Conservation (phyloP, 108 stramenopile species). For the Skeletonema marinoi region DNA sequence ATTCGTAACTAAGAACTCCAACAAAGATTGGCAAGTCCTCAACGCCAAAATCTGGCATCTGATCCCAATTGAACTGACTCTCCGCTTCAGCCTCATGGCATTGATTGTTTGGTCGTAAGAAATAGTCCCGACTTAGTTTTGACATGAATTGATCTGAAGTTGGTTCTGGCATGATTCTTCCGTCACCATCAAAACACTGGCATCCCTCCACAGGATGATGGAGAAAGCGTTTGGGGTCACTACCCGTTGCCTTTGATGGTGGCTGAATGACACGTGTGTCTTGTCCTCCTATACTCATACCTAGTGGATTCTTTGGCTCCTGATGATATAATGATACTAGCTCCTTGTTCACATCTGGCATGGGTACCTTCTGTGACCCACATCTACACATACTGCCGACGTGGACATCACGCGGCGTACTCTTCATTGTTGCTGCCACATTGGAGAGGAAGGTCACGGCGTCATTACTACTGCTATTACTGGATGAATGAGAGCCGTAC, state of each 20-base stretch:
- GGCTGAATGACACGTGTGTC: neutral
- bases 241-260: slow-evolving; percentile 2
- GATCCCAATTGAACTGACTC: neutral
- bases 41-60: slow-evolving; percentile 14
- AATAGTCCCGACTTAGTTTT: neutral
- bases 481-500: too few relatives aligned
- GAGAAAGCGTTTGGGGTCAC: neutral
- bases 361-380: too few relatives aligned
- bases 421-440: too few relatives aligned
- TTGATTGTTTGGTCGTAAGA: neutral
- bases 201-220: slow-evolving; percentile 2
- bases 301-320: too few relatives aligned
- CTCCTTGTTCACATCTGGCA: neutral
- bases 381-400: slow-evolving; percentile 6
- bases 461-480: too few relatives aligned
- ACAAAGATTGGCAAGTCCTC: slow-evolving; percentile 4
- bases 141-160: neutral
- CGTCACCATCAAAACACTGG: neutral
- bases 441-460: too few relatives aligned
- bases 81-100: neutral
- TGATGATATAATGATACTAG: neutral
- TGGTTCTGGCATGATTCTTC: neutral
- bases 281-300: too few relatives aligned
- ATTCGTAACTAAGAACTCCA: neutral
- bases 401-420: slow-evolving; percentile 3